Evolutionary conservation across 2,329 filamentous ascomycete genomes (phyloP), one percentile per base, ranked within the genome.

Genomic region (Colletotrichum sp.): DNA sequence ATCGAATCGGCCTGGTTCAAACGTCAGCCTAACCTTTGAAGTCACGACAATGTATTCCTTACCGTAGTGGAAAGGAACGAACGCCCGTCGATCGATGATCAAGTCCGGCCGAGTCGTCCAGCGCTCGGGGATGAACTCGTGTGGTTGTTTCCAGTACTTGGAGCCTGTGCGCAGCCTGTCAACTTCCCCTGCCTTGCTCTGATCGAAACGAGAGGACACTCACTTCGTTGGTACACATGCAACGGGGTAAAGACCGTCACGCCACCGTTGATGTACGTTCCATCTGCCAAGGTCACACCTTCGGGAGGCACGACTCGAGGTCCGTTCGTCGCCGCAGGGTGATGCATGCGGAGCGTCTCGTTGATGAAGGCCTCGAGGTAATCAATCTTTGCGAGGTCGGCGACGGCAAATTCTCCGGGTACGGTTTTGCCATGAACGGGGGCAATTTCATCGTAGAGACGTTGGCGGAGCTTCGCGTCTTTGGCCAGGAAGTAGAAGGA

Each of bases 301-400:
- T 78, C 76, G 4, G 79, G 75, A 2, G 82, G 80, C 1, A 80
- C 79, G 5, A 79, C 60, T 7, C 81, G 78, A 19, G 78, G 73
- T 3, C 79, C 82, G 12, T 80, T 82, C 3, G 80, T 80, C 16
- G 82, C 78, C 1, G 80, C 78, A 0, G 82, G 80, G 8, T 78
- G 79, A n/a, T 83, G 71, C 11, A 83, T 63, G 1, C 83, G 78
- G 32, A 84, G 72, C 1, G 81, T 81, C 68, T 84, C 83, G 25
- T 80, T 79, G 28, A 83, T 81, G 12, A 82, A 65, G 0, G 81
- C 82, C 12, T 79, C 80, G 2, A 84, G 70, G 22, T 78, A 77
- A 8, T 66, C 68, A 8, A 79, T 63, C 8, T 75, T 73, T 12
- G 60, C 48, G 12, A 81, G 76, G 48, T 81, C 79, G 12, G 25